Conservation (phyloP, 2,329 filamentous ascomycete genomes). For the Sporothrix mexicana region DNA sequence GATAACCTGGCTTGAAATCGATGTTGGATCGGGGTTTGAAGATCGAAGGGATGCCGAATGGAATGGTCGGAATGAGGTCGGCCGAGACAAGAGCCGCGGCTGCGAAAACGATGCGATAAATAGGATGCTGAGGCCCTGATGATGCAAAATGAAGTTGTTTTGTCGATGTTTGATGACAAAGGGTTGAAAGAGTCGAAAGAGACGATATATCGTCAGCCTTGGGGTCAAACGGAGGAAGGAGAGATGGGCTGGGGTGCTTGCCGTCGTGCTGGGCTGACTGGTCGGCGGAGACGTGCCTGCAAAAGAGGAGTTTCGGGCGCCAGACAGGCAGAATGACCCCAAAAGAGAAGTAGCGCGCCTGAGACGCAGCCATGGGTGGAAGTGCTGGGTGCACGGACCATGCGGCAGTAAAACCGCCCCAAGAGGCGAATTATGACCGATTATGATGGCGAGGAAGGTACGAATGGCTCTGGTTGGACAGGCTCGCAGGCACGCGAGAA, state of each 20-base stretch:
- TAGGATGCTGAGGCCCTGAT: not conserved
- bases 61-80: not conserved
- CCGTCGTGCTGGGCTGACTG: conserved; percentile 9
- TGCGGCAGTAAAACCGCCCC: not conserved
- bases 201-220: conserved; percentile 24
- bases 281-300: not conserved
- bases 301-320: conserved; percentile 19
- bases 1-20: not conserved
- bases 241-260: conserved; percentile 16
- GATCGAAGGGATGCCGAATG: not conserved
- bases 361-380: not conserved
- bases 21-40: not conserved
- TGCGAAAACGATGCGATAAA: not conserved
- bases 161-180: not conserved
- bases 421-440: conserved; percentile 20
- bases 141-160: not conserved
- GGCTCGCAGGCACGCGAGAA: conserved; percentile 16
- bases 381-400: conserved; percentile 26
- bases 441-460: not conserved
- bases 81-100: not conserved
- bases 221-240: conserved; percentile 25
- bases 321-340: not conserved
- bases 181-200: conserved; percentile 8
- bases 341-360: conserved; percentile 19
- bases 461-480: too few species aligned